Conservation (phyloP, 169 alveolate species). For the Eimeria acervulina region DNA sequence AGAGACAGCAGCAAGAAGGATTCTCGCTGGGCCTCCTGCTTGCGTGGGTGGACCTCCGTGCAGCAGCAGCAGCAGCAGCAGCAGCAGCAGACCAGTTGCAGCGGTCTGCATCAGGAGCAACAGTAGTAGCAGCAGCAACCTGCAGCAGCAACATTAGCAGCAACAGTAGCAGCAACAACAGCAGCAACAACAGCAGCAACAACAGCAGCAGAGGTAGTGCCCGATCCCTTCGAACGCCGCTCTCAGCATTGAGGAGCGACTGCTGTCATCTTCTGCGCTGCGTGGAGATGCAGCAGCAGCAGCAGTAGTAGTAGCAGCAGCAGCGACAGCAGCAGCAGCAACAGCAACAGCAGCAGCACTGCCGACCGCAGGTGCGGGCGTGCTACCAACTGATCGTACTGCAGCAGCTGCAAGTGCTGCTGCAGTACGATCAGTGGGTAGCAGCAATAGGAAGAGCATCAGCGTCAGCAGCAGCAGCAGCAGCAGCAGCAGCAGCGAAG, state of each 20-base stretch:
- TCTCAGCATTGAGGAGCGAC: background rate
- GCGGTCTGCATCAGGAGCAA: background rate
- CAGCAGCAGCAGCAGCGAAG: slow-evolving; percentile 66
- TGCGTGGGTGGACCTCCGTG: background rate
- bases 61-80: slow-evolving; percentile 23
- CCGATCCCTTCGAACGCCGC: too few relatives aligned
- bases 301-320: background rate
- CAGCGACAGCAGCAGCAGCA: slow-evolving; percentile 2
- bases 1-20: background rate
- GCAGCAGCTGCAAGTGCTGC: slow-evolving; percentile 46
- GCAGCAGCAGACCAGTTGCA: background rate
- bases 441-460: background rate
- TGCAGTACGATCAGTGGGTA: background rate
- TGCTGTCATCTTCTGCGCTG: too few relatives aligned
- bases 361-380: too few relatives aligned
- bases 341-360: background rate
- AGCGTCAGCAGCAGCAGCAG: background rate
- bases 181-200: background rate
- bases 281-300: background rate
- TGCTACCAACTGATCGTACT: too few relatives aligned
- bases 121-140: background rate
- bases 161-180: background rate
- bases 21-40: background rate
- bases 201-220: too few relatives aligned
- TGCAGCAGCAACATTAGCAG: background rate